phyloP scores from a whole-genome alignment of 2,329 filamentous ascomycete species.

The Amauroascus verrucosus region DNA sequence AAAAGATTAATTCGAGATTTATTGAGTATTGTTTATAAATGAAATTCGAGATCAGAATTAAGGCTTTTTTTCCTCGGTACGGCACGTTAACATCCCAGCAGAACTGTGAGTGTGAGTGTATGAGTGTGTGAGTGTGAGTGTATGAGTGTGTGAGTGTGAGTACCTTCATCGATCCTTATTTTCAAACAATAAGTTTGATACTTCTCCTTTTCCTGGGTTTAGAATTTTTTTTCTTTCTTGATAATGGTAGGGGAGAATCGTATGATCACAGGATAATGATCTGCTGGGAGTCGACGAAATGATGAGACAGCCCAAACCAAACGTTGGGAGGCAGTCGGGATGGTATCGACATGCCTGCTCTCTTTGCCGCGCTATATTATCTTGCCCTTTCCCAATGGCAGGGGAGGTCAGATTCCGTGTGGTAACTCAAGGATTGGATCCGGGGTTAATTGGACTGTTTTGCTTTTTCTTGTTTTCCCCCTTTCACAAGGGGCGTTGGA shows the following conservation, averaged over 20 bases:
- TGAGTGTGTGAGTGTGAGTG: no score
- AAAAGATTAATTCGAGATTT: background rate
- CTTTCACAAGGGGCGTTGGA: no score
- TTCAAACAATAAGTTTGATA: no score
- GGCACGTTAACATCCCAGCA: no score
- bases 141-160: no score
- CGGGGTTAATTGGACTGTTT: background rate
- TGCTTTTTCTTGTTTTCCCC: no score
- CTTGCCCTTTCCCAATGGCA: background rate
- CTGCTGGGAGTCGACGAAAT: background rate
- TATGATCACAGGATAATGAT: conserved; percentile 2
- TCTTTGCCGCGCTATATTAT: background rate
- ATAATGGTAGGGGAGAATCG: background rate
- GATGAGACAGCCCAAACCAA: background rate
- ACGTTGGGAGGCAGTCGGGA: background rate
- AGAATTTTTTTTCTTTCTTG: no score
- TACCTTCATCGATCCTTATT: no score
- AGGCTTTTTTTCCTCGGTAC: background rate
- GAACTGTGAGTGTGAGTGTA: no score
- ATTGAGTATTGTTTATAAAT: background rate
- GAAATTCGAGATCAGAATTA: background rate
- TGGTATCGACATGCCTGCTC: background rate
- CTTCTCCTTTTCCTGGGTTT: no score
- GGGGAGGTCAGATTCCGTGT: background rate
- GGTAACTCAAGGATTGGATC: background rate